Percentiles rank a stretch among this genome's conserved stretches.
phyloP scores from a whole-genome alignment of 495 filamentous ascomycete species.

The Tetracladium setigerum region DNA sequence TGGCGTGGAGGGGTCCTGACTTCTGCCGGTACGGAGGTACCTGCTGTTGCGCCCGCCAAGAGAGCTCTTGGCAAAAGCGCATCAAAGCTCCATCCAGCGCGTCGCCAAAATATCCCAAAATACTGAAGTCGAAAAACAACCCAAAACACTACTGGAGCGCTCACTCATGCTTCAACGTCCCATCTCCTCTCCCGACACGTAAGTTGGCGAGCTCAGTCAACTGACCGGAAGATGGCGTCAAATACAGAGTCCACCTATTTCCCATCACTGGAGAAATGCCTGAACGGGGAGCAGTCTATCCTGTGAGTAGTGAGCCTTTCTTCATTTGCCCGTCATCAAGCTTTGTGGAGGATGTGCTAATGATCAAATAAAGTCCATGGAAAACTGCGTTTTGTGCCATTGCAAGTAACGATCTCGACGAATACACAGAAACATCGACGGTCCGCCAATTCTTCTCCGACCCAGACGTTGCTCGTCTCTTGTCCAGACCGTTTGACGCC shows the following conservation, averaged over 20 bases:
- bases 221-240: constrained; percentile 50
- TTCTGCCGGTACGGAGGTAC: too few species aligned
- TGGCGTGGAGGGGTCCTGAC: too few species aligned
- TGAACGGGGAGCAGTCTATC: constrained; percentile 48
- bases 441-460: constrained; percentile 61
- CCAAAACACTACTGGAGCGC: constrained; percentile 10
- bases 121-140: constrained; percentile 5
- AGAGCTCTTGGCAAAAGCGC: too few species aligned
- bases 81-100: background rate
- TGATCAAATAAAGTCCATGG: constrained; percentile 48
- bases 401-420: constrained; percentile 14
- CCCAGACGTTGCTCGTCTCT: constrained; percentile 52
- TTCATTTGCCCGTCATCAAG: background rate
- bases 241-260: constrained; percentile 48
- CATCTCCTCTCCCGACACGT: constrained; percentile 18
- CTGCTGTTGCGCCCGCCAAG: too few species aligned
- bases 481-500: constrained; percentile 55
- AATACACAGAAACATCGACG: constrained; percentile 32
- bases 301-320: constrained; percentile 35
- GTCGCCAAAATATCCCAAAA: constrained; percentile 14
- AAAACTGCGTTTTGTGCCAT: constrained; percentile 59
- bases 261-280: constrained; percentile 56
- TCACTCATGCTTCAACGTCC: constrained; percentile 14
- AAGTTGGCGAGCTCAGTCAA: too few species aligned
- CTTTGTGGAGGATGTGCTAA: constrained; percentile 3